phyloP scores from a whole-genome alignment of 2,329 filamentous ascomycete species.

The Atkinsonella hypoxylon region DNA sequence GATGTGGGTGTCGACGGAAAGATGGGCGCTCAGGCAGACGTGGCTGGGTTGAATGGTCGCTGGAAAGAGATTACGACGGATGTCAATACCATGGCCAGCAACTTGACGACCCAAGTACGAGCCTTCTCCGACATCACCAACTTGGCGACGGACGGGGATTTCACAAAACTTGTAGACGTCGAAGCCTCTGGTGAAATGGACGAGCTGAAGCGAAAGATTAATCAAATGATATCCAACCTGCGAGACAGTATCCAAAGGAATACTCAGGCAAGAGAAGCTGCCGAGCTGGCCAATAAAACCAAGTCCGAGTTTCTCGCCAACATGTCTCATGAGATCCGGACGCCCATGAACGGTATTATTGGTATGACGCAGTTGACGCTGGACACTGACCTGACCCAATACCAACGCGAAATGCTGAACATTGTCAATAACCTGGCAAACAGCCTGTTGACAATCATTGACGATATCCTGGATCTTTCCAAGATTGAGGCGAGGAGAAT shows the following conservation, averaged over 20 bases:
- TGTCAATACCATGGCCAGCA: constrained; percentile 82
- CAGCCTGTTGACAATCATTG: constrained; percentile 92
- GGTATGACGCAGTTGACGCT: constrained; percentile 96
- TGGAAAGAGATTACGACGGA: constrained; percentile 99
- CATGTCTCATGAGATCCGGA: constrained; percentile 97
- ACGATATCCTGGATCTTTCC: constrained; percentile 63
- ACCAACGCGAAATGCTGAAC: constrained; percentile 96
- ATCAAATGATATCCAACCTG: constrained; percentile 95
- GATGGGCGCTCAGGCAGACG: constrained; percentile 94
- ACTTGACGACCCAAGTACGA: constrained; percentile 82
- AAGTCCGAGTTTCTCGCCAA: constrained; percentile 98
- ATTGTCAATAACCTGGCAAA: constrained; percentile 96
- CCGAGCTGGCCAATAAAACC: constrained; percentile 92
- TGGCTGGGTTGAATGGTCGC: constrained; percentile 80
- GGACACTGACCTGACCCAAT: constrained; percentile 87
- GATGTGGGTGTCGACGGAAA: constrained; percentile 97
- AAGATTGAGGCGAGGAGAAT: constrained; percentile 93
- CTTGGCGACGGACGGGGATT: constrained; percentile 90
- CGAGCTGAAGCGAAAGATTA: constrained; percentile 97
- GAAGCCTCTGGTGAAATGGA: constrained; percentile 99
- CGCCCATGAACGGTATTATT: constrained; percentile 95
- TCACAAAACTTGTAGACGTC: constrained; percentile 91
- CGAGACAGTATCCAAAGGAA: constrained; percentile 95
- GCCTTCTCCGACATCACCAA: constrained; percentile 99
- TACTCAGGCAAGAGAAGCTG: constrained; percentile 87